phyloP scores from a whole-genome alignment of 139 green algal species.

The Chlorella sp. region DNA sequence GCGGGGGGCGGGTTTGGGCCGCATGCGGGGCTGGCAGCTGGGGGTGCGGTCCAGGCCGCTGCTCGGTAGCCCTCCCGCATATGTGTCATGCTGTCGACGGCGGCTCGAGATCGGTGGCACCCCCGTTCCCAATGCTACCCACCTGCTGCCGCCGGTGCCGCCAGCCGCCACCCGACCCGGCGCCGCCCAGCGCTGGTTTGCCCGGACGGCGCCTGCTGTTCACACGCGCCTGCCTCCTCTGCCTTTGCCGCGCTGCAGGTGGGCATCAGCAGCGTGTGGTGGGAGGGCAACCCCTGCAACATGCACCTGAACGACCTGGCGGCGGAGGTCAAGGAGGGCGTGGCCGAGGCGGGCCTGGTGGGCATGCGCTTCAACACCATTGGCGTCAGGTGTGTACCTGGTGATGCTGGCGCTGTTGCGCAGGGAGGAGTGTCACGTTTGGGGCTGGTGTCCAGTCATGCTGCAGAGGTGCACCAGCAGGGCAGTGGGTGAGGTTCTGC shows the following conservation, averaged over 20 bases:
- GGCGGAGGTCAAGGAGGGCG: slow-evolving; percentile 92
- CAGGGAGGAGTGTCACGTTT: too few species aligned
- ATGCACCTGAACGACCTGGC: slow-evolving; percentile 98
- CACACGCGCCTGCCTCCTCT: not conserved
- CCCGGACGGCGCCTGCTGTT: not conserved
- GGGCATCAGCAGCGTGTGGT: slow-evolving; percentile 96
- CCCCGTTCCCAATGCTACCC: too few species aligned
- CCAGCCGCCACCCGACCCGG: too few species aligned
- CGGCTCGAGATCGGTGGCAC: too few species aligned
- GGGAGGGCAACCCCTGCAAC: slow-evolving; percentile 99
- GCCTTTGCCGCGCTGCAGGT: slow-evolving; percentile 56
- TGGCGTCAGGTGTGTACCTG: slow-evolving; percentile 81
- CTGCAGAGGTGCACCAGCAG: too few species aligned
- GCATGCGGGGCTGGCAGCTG: not conserved
- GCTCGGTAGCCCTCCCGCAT: too few species aligned
- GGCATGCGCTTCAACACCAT: slow-evolving; percentile 95
- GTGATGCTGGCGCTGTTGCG: too few species aligned
- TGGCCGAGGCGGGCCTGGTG: slow-evolving; percentile 87
- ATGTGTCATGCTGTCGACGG: too few species aligned
- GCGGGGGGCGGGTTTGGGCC: not conserved
- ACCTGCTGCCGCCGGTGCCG: too few species aligned
- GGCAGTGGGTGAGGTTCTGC: too few species aligned
- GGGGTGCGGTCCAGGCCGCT: too few species aligned
- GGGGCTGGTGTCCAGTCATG: too few species aligned
- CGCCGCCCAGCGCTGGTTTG: not conserved